A percentile compares a stretch with the other conserved stretches of the same genome.
Conservation (phyloP, 2,329 filamentous ascomycete species). For the Whalleya microplaca region DNA sequence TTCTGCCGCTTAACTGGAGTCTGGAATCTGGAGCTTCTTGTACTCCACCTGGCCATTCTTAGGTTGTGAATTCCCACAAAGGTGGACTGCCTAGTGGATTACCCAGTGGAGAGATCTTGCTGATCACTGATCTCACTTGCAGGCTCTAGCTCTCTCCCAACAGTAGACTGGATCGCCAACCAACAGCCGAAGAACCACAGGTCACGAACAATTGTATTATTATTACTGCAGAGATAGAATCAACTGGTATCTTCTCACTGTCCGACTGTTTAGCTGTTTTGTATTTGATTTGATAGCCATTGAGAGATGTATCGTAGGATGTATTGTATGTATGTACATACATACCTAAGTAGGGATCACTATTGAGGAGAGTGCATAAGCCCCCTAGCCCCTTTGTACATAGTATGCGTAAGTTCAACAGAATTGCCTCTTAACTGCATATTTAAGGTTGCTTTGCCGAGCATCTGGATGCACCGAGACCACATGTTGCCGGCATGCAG, state of each 20-base stretch:
- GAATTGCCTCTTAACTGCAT: neutral
- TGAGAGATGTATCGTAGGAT: too few relatives aligned
- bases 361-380: too few relatives aligned
- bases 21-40: neutral
- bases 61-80: neutral
- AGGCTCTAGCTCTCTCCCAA: neutral
- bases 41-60: neutral
- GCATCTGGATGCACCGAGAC: neutral
- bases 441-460: neutral
- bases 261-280: too few relatives aligned
- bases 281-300: too few relatives aligned
- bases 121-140: neutral
- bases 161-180: neutral
- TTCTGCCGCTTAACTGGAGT: neutral
- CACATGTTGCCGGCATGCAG: neutral
- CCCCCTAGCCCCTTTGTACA: too few relatives aligned
- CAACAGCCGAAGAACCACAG: neutral
- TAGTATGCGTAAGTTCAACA: too few relatives aligned
- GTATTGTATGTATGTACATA: too few relatives aligned
- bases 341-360: too few relatives aligned
- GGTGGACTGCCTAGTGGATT: neutral
- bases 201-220: neutral
- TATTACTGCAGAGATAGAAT: too few relatives aligned
- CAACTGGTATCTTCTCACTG: too few relatives aligned
- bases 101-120: neutral